Percentiles rank a stretch among this genome's conserved stretches.
Evolutionary conservation across 257 asterid species (phyloP).

Genomic region (Penstemon barbatus): DNA sequence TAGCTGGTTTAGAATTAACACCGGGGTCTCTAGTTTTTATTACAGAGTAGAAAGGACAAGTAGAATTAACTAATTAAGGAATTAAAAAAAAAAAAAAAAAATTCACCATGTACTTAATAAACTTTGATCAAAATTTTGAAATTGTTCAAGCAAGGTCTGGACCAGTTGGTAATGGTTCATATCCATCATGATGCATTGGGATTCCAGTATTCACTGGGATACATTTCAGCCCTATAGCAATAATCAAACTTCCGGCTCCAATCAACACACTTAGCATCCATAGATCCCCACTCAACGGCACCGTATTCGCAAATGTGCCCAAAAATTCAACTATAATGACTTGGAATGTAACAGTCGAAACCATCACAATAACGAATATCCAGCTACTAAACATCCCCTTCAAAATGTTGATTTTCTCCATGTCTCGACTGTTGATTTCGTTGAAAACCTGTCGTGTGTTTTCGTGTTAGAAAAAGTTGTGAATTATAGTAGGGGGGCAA

Average conservation of each 20-base stretch:
- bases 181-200: slow-evolving; percentile 59
- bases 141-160: slow-evolving; percentile 60
- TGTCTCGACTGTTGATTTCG: slow-evolving; percentile 81
- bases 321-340: slow-evolving; percentile 58
- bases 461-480: no score
- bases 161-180: slow-evolving; percentile 67
- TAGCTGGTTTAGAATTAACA: no score
- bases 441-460: slow-evolving; percentile 57
- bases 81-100: no score
- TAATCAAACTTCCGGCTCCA: slow-evolving; percentile 50
- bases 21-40: no score
- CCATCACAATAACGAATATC: slow-evolving; percentile 55
- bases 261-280: slow-evolving; percentile 62
- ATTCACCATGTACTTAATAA: slow-evolving; percentile 1
- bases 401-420: slow-evolving; percentile 74
- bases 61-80: no score
- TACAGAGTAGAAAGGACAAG: no score
- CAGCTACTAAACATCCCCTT: slow-evolving; percentile 65
- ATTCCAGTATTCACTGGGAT: slow-evolving; percentile 43
- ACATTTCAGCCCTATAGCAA: slow-evolving; percentile 58
- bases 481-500: no score
- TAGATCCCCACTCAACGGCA: slow-evolving; percentile 48
- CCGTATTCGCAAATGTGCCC: slow-evolving; percentile 65
- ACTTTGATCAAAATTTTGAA: neutral
- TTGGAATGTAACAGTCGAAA: slow-evolving; percentile 64